Evolutionary conservation across 106 monocot species (phyloP).

Genomic region (Acorus gramineus): DNA sequence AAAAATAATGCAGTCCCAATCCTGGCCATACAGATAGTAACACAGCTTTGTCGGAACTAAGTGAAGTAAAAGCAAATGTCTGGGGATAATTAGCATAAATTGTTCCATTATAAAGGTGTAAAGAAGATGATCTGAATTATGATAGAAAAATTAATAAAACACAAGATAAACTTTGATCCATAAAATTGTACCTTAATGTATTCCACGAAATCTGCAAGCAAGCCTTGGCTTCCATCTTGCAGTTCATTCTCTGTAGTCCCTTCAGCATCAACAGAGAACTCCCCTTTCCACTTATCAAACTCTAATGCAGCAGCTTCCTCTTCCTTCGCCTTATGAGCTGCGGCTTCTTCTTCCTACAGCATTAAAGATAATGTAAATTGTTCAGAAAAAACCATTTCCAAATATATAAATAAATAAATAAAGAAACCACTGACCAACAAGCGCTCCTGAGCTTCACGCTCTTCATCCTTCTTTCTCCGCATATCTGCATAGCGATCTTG

Average conservation of each 20-base stretch:
- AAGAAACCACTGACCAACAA: constrained; percentile 36
- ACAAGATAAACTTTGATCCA: background rate
- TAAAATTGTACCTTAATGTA: constrained; percentile 65
- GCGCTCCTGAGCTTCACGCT: constrained; percentile 79
- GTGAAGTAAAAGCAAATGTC: too few relatives aligned
- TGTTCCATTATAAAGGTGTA: too few relatives aligned
- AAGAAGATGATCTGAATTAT: background rate
- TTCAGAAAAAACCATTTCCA: constrained; percentile 1
- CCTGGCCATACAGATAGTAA: too few relatives aligned
- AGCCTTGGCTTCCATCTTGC: constrained; percentile 60
- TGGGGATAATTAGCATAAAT: too few relatives aligned
- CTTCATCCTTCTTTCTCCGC: constrained; percentile 92
- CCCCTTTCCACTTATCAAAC: constrained; percentile 97
- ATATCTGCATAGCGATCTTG: constrained; percentile 76
- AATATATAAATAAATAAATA: constrained; percentile 7
- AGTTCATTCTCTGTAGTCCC: constrained; percentile 72
- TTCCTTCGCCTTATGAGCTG: constrained; percentile 69
- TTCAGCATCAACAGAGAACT: constrained; percentile 90
- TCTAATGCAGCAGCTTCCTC: constrained; percentile 84
- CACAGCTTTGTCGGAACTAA: too few relatives aligned
- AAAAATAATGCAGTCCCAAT: too few relatives aligned
- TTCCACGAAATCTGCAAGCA: constrained; percentile 80
- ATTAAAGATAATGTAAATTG: constrained; percentile 1
- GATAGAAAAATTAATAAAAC: background rate
- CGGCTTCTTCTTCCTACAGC: constrained; percentile 82